phyloP scores from a whole-genome alignment of 805 yeast species.

The Wickerhamiella siamensis region DNA sequence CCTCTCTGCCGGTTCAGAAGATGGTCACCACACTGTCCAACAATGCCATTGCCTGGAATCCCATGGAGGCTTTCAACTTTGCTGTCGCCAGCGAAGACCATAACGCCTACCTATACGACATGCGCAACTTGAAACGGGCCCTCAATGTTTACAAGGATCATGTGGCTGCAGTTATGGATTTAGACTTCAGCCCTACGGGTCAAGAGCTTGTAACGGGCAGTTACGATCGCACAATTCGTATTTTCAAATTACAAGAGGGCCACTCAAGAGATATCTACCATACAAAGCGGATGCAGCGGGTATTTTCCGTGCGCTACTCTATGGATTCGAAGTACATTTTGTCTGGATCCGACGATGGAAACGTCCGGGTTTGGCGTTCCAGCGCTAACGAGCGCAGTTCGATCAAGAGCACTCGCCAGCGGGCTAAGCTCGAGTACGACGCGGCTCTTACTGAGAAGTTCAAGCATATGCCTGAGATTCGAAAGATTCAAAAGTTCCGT shows the following conservation, averaged over 20 bases:
- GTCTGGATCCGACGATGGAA: slow-evolving; percentile 93
- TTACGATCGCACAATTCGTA: slow-evolving; percentile 82
- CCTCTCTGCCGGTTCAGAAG: slow-evolving; percentile 85
- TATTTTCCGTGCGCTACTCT: slow-evolving; percentile 67
- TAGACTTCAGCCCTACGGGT: slow-evolving; percentile 95
- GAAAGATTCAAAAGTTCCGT: slow-evolving; percentile 79
- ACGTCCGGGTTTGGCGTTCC: slow-evolving; percentile 85
- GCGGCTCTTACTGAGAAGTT: slow-evolving; percentile 81
- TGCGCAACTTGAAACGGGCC: slow-evolving; percentile 78
- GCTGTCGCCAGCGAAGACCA: slow-evolving; percentile 92
- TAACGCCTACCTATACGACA: slow-evolving; percentile 87
- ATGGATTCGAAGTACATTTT: slow-evolving; percentile 81
- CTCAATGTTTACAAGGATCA: slow-evolving; percentile 85
- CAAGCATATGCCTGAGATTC: slow-evolving; percentile 93
- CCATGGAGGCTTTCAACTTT: slow-evolving; percentile 91
- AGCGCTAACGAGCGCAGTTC: slow-evolving; percentile 72
- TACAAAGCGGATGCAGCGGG: slow-evolving; percentile 94
- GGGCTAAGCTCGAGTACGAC: slow-evolving; percentile 78
- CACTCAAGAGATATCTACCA: slow-evolving; percentile 93
- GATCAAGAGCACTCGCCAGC: slow-evolving; percentile 65
- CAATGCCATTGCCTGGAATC: slow-evolving; percentile 88
- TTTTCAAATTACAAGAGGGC: slow-evolving; percentile 62
- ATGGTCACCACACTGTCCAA: slow-evolving; percentile 69
- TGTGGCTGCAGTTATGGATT: slow-evolving; percentile 86
- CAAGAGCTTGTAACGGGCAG: slow-evolving; percentile 91